A percentile compares a stretch with the other conserved stretches of the same genome.
Conservation (phyloP, 495 filamentous ascomycete species). For the Hypomontagnella monticulosa region DNA sequence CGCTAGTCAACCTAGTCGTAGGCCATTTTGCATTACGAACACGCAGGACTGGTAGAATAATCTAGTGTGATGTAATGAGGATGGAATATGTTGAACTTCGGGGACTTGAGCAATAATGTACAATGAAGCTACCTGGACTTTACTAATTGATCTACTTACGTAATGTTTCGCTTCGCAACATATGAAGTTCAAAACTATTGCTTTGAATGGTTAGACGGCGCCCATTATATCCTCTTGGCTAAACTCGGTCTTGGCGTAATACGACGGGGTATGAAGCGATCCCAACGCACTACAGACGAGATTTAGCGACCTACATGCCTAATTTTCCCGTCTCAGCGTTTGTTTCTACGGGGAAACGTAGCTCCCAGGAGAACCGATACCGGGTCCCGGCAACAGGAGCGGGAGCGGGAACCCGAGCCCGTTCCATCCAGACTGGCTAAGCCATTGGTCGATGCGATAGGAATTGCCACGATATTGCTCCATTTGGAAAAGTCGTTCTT, state of each 20-base stretch:
- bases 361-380: conserved; percentile 33
- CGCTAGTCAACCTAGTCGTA: no score
- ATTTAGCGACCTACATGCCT: no score
- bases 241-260: conserved; percentile 13
- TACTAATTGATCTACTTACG: no score
- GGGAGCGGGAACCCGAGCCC: conserved; percentile 3
- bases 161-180: not conserved
- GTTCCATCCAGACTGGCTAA: conserved; percentile 5
- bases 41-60: no score
- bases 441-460: conserved; percentile 21
- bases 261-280: not conserved
- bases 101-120: no score
- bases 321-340: conserved; percentile 6
- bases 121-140: no score
- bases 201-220: not conserved
- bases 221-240: not conserved
- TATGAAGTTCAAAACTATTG: not conserved
- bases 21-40: no score
- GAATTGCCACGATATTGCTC: not conserved
- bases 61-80: no score
- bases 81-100: no score
- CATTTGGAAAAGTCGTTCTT: conserved; percentile 17
- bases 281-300: no score
- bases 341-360: conserved; percentile 22
- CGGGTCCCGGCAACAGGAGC: conserved; percentile 25